Evolutionary conservation across 108 stramenopile genomes (phyloP).

Genomic region (Cyclotella choctawhatcheeana): DNA sequence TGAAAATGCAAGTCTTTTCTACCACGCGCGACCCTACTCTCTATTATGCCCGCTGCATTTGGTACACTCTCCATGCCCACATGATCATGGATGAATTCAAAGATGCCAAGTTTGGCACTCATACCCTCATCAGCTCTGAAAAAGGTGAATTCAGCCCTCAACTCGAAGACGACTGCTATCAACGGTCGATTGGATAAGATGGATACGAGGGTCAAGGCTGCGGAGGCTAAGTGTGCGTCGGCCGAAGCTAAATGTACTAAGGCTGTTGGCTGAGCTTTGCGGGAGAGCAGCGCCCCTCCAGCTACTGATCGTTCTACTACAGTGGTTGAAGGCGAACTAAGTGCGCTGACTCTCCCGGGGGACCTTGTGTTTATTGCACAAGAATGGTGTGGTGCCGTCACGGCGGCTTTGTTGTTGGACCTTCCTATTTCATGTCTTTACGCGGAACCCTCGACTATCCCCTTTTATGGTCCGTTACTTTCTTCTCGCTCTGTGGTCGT

Average conservation of each 20-base stretch:
- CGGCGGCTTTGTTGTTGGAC: background rate
- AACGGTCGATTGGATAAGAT: background rate
- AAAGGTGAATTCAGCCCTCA: background rate
- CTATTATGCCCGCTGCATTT: background rate
- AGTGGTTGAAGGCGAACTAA: background rate
- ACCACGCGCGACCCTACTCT: background rate
- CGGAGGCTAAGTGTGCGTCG: too few relatives aligned
- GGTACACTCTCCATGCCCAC: background rate
- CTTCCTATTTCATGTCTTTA: background rate
- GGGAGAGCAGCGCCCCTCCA: background rate
- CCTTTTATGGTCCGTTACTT: background rate
- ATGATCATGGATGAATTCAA: background rate
- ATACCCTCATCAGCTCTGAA: conserved; percentile 1
- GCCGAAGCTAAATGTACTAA: too few relatives aligned
- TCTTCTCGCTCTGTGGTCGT: background rate
- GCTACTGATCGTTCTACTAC: background rate
- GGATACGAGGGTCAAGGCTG: background rate
- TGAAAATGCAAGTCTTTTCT: background rate
- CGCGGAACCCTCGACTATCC: background rate
- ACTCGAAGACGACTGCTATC: background rate
- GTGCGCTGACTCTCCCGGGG: background rate
- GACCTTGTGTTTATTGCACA: background rate
- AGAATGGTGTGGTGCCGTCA: background rate
- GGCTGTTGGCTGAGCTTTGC: background rate
- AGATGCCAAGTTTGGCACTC: background rate